Conservation (phyloP, 2,329 filamentous ascomycete species). For the Colletotrichum tropicicola region DNA sequence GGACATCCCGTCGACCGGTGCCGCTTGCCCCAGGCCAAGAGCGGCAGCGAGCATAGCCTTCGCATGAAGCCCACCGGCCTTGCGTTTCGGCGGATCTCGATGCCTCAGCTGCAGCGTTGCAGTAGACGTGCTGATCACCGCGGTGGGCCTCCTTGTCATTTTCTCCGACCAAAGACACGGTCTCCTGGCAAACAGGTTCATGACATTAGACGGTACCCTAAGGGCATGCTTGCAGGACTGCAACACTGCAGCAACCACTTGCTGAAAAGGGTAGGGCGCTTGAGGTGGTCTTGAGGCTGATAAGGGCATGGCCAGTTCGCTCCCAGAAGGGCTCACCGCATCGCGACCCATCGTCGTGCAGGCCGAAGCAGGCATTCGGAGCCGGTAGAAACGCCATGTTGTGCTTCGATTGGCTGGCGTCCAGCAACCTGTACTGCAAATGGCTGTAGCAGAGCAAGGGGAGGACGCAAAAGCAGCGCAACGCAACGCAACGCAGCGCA, state of each 20-base stretch:
- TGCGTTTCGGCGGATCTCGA: constrained; percentile 7
- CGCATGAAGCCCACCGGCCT: constrained; percentile 7
- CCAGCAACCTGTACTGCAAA: neutral
- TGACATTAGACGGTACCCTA: neutral
- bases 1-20: neutral
- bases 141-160: constrained; percentile 7
- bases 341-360: constrained; percentile 26
- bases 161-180: constrained; percentile 2
- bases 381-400: constrained; percentile 5
- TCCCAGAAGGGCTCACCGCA: constrained; percentile 23
- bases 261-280: neutral
- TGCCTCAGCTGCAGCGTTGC: constrained; percentile 15
- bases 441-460: neutral
- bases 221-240: neutral
- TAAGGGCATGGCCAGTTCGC: neutral
- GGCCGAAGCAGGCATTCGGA: constrained; percentile 19
- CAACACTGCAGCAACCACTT: neutral
- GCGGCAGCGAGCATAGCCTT: neutral
- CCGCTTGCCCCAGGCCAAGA: neutral
- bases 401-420: constrained; percentile 20
- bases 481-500: constrained; percentile 6
- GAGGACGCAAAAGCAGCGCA: neutral
- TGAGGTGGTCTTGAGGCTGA: neutral
- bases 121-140: constrained; percentile 17
- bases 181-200: neutral